Conservation (phyloP, 169 alveolate species). For the Blepharisma undulans region DNA sequence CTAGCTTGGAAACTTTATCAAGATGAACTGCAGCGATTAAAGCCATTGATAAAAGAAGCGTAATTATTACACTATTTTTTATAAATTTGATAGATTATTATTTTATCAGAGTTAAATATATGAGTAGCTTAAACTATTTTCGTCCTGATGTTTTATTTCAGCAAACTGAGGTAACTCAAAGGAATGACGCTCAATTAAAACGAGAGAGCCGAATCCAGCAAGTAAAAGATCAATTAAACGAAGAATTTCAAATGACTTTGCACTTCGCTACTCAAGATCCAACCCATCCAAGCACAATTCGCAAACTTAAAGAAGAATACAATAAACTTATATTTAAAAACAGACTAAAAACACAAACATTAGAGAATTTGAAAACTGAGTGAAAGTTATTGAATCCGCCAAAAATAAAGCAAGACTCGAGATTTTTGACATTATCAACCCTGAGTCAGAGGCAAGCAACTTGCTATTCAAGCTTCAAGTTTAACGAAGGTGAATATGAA, state of each 20-base stretch:
- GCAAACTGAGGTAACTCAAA: background rate
- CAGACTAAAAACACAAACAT: background rate
- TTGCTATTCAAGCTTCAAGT: background rate
- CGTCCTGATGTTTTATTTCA: background rate
- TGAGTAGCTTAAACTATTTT: background rate
- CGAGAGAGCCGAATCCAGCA: background rate
- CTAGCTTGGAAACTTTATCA: constrained; percentile 14
- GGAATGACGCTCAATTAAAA: background rate
- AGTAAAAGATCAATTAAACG: background rate
- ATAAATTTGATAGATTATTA: too few relatives aligned
- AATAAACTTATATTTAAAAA: too few relatives aligned
- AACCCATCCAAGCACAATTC: background rate
- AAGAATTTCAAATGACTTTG: background rate
- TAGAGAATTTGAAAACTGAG: background rate
- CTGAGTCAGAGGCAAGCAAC: background rate
- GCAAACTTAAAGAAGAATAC: background rate
- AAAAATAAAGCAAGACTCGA: background rate
- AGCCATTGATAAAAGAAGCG: background rate
- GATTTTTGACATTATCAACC: background rate
- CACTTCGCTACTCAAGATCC: background rate
- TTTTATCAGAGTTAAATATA: background rate
- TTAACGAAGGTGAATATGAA: background rate
- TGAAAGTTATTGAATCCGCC: background rate
- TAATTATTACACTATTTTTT: background rate
- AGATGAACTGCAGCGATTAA: background rate